Evolutionary conservation across 164 flowering plant species (phyloP), one percentile per base, ranked within the genome.

Genomic region (Stephania japonica): DNA sequence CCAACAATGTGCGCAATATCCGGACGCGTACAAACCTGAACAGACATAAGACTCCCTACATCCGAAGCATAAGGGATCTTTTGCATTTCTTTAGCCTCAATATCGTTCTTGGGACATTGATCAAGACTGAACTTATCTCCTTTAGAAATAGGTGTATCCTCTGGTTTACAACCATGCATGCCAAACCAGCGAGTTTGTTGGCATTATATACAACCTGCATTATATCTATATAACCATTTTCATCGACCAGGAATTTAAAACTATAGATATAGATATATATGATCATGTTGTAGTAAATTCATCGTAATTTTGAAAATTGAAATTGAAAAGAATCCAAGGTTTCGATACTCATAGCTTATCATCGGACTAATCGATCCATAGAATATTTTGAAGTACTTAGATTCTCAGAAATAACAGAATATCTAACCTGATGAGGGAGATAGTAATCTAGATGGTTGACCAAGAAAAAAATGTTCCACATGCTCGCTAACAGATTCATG

Each of bases 131-230:
- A n/a, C n/a, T n/a, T n/a, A n/a, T n/a, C n/a, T n/a, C n/a, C n/a
- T n/a, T n/a, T n/a, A n/a, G n/a, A n/a, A n/a, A n/a, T n/a, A n/a
- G n/a, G n/a, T n/a, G n/a, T n/a, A n/a, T n/a, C n/a, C n/a, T n/a
- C n/a, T n/a, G n/a, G n/a, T n/a, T n/a, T n/a, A n/a, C n/a, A n/a
- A n/a, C n/a, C n/a, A n/a, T n/a, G n/a, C n/a, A n/a, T n/a, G n/a
- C n/a, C n/a, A 93, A 73, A 14, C 76, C 44, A 23, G 84, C 76
- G 27, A 93, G 88, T 59, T 81, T 78, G 73, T 84, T 93, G 69
- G 93, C 90, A 82, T 91, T 76, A 76, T 86, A 87, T 6, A 89
- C 92, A 75, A 86, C 85, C 98, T 93, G 85, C 79, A 80, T 32
- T 32, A 23, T n/a, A 25, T 49, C 59, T 32, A 65, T 13, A 42